A percentile compares a stretch with the other conserved stretches of the same genome.
Evolutionary conservation across 2,329 filamentous ascomycete species (phyloP).

Genomic region (Emmonsiellopsis sp.): DNA sequence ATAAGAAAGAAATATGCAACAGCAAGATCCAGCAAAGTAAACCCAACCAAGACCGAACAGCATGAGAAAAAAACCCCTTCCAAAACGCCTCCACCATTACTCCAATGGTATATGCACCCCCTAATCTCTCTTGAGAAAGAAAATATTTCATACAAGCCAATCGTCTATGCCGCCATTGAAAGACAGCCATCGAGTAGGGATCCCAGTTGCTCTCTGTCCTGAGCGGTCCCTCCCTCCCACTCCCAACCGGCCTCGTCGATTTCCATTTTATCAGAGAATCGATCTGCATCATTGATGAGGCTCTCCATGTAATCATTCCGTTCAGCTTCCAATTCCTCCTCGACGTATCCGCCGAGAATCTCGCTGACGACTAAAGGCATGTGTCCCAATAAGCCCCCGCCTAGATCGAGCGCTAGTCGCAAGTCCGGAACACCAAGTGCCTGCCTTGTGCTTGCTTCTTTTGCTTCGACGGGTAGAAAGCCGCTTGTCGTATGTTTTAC

Average conservation of each 20-base stretch:
- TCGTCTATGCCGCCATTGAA: conserved; percentile 28
- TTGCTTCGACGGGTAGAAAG: conserved; percentile 70
- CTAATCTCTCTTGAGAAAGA: too few relatives aligned
- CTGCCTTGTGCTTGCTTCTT: conserved; percentile 61
- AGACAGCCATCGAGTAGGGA: conserved; percentile 34
- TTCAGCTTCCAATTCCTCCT: conserved; percentile 60
- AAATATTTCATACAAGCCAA: not conserved
- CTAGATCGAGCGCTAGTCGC: conserved; percentile 64
- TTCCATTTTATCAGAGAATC: conserved; percentile 30
- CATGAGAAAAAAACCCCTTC: not conserved
- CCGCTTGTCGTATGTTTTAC: conserved; percentile 62
- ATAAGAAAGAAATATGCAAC: too few relatives aligned
- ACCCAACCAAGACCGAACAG: too few relatives aligned
- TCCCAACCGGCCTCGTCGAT: conserved; percentile 29
- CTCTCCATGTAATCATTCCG: conserved; percentile 23
- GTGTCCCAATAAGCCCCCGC: conserved; percentile 65
- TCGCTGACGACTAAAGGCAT: conserved; percentile 67
- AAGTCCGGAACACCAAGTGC: conserved; percentile 72
- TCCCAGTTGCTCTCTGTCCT: conserved; percentile 29
- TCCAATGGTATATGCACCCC: too few relatives aligned
- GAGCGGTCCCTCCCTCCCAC: conserved; percentile 30
- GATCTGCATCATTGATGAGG: conserved; percentile 14
- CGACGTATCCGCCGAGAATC: conserved; percentile 62
- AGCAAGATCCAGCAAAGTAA: too few relatives aligned
- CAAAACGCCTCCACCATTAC: too few relatives aligned